Evolutionary conservation across 768 basidiomycete genomes (phyloP).

Genomic region (Trametes meyenii): DNA sequence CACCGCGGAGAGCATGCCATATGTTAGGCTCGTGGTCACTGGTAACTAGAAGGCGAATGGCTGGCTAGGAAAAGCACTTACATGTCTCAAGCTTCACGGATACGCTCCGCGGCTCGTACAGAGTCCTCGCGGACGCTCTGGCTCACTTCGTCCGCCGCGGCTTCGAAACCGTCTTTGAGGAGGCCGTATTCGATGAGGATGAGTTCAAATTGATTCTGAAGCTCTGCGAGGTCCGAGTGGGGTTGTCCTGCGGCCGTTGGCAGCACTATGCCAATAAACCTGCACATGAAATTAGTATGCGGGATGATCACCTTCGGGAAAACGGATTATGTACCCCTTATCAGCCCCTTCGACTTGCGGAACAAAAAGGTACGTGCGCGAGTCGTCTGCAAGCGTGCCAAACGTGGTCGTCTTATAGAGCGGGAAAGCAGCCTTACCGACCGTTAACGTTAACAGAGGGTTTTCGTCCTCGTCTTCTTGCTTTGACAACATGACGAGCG

Average conservation of each 20-base stretch:
- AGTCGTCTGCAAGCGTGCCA: conserved; percentile 27
- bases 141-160: conserved; percentile 30
- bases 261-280: conserved; percentile 27
- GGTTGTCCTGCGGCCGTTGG: conserved; percentile 13
- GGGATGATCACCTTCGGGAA: not conserved
- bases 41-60: not conserved
- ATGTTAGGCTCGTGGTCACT: not conserved
- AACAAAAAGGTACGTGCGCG: conserved; percentile 26
- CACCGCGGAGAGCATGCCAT: not conserved
- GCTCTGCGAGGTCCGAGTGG: conserved; percentile 9
- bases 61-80: conserved; percentile 17
- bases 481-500: conserved; percentile 19
- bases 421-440: conserved; percentile 25
- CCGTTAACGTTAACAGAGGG: conserved; percentile 24
- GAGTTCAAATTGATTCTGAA: conserved; percentile 30
- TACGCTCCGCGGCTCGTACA: conserved; percentile 14
- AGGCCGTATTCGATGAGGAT: conserved; percentile 28
- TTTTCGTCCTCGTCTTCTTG: not conserved
- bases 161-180: conserved; percentile 30
- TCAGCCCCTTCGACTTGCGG: conserved; percentile 23
- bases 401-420: conserved; percentile 26
- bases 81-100: conserved; percentile 17
- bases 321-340: conserved; percentile 4
- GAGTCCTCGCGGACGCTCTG: conserved; percentile 27
- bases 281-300: not conserved